Evolutionary conservation across 1,284 basidiomycete genomes (phyloP).

Genomic region (Trametes polyzona): DNA sequence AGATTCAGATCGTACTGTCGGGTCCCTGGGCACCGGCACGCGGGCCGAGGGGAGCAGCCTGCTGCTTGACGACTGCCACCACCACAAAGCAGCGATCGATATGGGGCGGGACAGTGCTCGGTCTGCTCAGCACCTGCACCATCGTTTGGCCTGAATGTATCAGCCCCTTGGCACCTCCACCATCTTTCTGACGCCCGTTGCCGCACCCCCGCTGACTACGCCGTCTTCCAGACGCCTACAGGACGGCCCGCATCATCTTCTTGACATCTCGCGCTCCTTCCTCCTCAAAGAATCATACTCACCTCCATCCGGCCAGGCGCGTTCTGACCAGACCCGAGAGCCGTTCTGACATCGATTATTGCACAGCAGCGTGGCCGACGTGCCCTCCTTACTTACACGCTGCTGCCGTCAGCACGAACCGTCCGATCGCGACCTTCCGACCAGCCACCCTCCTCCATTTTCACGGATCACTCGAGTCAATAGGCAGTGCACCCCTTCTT

Average conservation of each 20-base stretch:
- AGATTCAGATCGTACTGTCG: constrained; percentile 10
- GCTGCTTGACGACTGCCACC: background rate
- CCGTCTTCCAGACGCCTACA: constrained; percentile 2
- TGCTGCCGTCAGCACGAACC: no score
- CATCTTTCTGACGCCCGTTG: background rate
- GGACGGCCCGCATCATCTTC: constrained; percentile 12
- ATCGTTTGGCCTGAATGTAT: background rate
- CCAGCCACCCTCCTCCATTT: background rate
- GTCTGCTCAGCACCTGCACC: background rate
- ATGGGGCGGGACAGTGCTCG: background rate
- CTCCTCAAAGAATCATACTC: no score
- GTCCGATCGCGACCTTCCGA: background rate
- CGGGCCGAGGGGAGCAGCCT: background rate
- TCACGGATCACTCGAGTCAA: constrained; percentile 1
- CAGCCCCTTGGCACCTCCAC: constrained; percentile 15
- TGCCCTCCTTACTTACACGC: background rate
- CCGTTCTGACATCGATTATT: constrained; percentile 2
- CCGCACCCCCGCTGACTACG: constrained; percentile 9
- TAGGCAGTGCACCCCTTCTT: constrained; percentile 6
- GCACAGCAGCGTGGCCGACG: background rate
- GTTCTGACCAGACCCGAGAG: no score
- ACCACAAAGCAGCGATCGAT: background rate
- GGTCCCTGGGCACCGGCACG: background rate
- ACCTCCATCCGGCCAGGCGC: no score
- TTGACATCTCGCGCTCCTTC: constrained; percentile 12